Evolutionary conservation across 2,329 filamentous ascomycete species (phyloP).

Genomic region (Ophiostoma australiae): DNA sequence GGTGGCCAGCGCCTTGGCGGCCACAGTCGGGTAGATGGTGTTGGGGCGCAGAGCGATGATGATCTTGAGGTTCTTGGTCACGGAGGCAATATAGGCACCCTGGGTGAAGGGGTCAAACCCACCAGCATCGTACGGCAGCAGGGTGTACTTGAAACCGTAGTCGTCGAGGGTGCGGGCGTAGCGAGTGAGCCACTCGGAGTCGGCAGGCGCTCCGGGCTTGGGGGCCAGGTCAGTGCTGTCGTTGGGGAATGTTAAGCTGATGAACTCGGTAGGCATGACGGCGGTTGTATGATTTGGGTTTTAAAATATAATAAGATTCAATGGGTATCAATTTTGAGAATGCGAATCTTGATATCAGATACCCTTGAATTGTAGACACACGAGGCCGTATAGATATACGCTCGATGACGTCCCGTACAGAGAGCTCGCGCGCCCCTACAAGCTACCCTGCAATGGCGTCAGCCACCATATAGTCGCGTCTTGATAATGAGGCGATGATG

Average conservation of each 20-base stretch:
- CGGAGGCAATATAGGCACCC: slow-evolving; percentile 52
- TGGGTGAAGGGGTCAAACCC: slow-evolving; percentile 55
- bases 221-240: slow-evolving; percentile 52
- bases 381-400: neutral
- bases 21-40: slow-evolving; percentile 57
- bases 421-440: neutral
- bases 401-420: neutral
- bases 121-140: slow-evolving; percentile 54
- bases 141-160: slow-evolving; percentile 57
- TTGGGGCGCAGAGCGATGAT: slow-evolving; percentile 60
- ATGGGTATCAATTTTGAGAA: neutral
- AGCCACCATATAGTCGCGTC: neutral
- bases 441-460: neutral
- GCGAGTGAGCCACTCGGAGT: slow-evolving; percentile 51
- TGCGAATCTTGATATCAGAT: neutral
- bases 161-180: slow-evolving; percentile 56
- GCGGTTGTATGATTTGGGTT: neutral
- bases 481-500: slow-evolving; percentile 6
- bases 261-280: slow-evolving; percentile 50
- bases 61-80: slow-evolving; percentile 55
- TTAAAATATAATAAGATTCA: neutral
- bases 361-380: neutral
- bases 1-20: slow-evolving; percentile 57
- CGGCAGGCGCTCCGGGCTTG: slow-evolving; percentile 46
- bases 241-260: slow-evolving; percentile 54